phyloP scores from a whole-genome alignment of 179 eudicot genomes.

The Nepenthes alata region DNA sequence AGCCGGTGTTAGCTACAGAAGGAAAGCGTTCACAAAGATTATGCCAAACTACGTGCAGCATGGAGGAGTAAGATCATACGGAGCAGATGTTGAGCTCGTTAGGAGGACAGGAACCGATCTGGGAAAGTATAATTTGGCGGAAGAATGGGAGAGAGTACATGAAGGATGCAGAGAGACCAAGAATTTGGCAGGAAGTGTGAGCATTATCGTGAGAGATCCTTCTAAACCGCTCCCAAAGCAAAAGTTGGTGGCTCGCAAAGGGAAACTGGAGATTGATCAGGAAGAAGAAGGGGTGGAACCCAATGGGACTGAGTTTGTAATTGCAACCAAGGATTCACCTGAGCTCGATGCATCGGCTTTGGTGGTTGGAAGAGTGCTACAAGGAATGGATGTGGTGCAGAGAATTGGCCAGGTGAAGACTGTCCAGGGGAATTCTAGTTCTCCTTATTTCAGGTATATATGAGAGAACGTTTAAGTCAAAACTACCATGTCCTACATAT shows the following conservation, averaged over 20 bases:
- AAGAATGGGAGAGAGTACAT: slow-evolving; percentile 47
- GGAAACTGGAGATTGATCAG: slow-evolving; percentile 71
- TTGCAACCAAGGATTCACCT: slow-evolving; percentile 51
- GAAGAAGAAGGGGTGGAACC: slow-evolving; percentile 69
- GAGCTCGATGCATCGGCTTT: slow-evolving; percentile 61
- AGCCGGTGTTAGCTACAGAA: slow-evolving; percentile 62
- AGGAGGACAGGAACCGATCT: slow-evolving; percentile 40
- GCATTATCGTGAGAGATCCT: slow-evolving; percentile 76
- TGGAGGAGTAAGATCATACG: slow-evolving; percentile 81
- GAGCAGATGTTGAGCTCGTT: slow-evolving; percentile 80
- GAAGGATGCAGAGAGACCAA: slow-evolving; percentile 39
- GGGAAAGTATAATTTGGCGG: slow-evolving; percentile 31
- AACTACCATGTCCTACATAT: too few species aligned
- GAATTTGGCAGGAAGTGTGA: slow-evolving; percentile 53
- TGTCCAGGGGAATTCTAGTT: slow-evolving; percentile 68
- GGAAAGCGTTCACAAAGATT: slow-evolving; percentile 67
- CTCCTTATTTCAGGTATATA: slow-evolving; percentile 92
- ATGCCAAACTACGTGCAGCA: slow-evolving; percentile 78
- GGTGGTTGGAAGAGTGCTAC: slow-evolving; percentile 69
- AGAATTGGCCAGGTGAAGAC: slow-evolving; percentile 68
- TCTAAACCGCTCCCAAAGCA: slow-evolving; percentile 64
- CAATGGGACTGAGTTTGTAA: slow-evolving; percentile 81
- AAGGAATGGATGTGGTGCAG: slow-evolving; percentile 81
- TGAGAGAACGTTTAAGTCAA: too few species aligned
- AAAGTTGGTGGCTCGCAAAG: slow-evolving; percentile 66